A percentile compares a stretch with the other conserved stretches of the same genome.
These are phyloP conservation scores for Pythium scleroteichum DNA, from an alignment of 352 stramenopile genomes.

Conservation along the genomic window DNA sequence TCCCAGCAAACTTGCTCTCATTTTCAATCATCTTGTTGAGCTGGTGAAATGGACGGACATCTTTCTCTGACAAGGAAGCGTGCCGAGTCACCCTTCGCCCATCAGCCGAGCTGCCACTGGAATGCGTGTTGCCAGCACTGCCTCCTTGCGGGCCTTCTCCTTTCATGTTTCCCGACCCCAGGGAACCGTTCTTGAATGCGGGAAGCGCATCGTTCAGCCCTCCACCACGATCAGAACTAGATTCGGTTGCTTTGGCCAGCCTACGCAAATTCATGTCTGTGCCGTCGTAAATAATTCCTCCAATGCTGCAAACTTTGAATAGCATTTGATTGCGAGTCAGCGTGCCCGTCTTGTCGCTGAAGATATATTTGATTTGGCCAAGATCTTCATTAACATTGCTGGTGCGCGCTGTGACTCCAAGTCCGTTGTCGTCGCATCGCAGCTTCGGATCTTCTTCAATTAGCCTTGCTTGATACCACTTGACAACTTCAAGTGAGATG, in stretches of 20 bases:
- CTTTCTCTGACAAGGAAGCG: conserved; percentile 61
- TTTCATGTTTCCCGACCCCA: conserved; percentile 17
- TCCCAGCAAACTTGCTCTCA: conserved; percentile 41
- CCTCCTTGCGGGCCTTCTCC: conserved; percentile 11
- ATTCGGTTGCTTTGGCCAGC: conserved; percentile 33
- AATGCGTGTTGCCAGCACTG: conserved; percentile 3
- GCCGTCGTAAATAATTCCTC: conserved; percentile 89
- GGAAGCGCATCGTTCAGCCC: not conserved
- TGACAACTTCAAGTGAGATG: conserved; percentile 96
- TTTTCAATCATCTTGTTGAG: conserved; percentile 73
- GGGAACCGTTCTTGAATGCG: conserved; percentile 17
- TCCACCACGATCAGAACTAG: conserved; percentile 15
- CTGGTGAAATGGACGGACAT: conserved; percentile 64
- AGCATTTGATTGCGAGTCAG: conserved; percentile 99
- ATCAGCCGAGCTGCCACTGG: conserved; percentile 25
- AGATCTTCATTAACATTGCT: conserved; percentile 95
- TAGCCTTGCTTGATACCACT: conserved; percentile 93
- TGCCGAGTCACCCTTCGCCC: conserved; percentile 37
- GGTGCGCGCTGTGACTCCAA: conserved; percentile 84
- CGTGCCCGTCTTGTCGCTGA: conserved; percentile 99
- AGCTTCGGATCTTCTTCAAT: conserved; percentile 89
- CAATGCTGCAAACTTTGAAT: conserved; percentile 93
- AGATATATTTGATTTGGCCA: conserved; percentile 99
- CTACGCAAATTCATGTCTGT: conserved; percentile 55
- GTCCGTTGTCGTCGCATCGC: conserved; percentile 45